phyloP scores from a whole-genome alignment of 495 filamentous ascomycete species.

The Annulohypoxylon maeteangense region DNA sequence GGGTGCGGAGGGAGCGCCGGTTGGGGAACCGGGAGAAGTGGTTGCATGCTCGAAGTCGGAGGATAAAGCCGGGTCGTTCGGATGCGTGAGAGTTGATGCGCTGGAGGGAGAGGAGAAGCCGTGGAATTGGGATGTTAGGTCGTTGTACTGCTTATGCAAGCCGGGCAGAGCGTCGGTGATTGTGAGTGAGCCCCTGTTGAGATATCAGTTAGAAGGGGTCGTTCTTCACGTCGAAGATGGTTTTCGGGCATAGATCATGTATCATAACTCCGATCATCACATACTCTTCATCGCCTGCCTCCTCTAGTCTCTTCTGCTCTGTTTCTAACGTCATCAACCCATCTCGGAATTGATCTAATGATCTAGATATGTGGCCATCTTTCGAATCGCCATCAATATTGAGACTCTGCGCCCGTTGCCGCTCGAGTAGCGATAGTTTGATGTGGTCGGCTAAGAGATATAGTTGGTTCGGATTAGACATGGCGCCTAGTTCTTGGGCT shows the following conservation, averaged over 20 bases:
- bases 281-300: conserved; percentile 68
- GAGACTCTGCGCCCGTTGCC: conserved; percentile 88
- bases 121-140: conserved; percentile 69
- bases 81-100: conserved; percentile 63
- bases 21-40: conserved; percentile 55
- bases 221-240: neutral
- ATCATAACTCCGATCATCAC: conserved; percentile 14
- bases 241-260: conserved; percentile 3
- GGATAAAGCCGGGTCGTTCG: conserved; percentile 74
- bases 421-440: conserved; percentile 83
- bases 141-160: conserved; percentile 67
- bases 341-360: conserved; percentile 84
- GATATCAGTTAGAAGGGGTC: conserved; percentile 22
- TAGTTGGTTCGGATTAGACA: conserved; percentile 71
- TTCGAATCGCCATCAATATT: conserved; percentile 81
- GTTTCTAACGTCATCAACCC: conserved; percentile 80
- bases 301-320: conserved; percentile 70
- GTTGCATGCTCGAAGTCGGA: conserved; percentile 73
- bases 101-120: conserved; percentile 64
- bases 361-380: conserved; percentile 89
- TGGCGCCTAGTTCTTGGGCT: conserved; percentile 41
- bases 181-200: conserved; percentile 54
- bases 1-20: conserved; percentile 56
- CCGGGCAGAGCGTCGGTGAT: conserved; percentile 61
- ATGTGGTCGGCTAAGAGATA: conserved; percentile 81